A percentile compares a stretch with the other conserved stretches of the same genome.
phyloP scores from a whole-genome alignment of 108 stramenopile genomes.

The Cyclostephanos tholiformis region DNA sequence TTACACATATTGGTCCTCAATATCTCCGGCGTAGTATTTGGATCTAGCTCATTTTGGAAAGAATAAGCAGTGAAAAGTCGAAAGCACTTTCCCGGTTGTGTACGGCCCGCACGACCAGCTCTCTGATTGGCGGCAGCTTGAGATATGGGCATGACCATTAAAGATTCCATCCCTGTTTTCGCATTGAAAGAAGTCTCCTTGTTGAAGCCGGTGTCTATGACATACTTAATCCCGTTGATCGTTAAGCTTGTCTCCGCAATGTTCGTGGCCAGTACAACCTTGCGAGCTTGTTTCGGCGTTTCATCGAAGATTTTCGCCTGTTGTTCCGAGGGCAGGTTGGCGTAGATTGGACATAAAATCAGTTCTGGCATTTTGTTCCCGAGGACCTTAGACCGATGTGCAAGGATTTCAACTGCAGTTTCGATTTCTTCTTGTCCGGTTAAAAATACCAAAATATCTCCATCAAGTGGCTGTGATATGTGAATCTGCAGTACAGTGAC shows the following conservation, averaged over 20 bases:
- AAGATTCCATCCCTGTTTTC: constrained; percentile 94
- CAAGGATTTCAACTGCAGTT: constrained; percentile 92
- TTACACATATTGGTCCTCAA: constrained; percentile 98
- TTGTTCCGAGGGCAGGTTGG: constrained; percentile 96
- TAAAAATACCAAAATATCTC: constrained; percentile 97
- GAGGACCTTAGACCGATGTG: constrained; percentile 79
- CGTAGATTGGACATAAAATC: constrained; percentile 97
- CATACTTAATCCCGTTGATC: constrained; percentile 98
- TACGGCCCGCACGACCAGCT: constrained; percentile 95
- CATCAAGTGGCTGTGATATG: constrained; percentile 94
- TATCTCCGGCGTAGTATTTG: constrained; percentile 98
- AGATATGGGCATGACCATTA: constrained; percentile 97
- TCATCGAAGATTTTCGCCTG: constrained; percentile 99
- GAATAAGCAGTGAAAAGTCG: constrained; percentile 98
- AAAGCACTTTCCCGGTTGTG: constrained; percentile 99
- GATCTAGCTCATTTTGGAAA: constrained; percentile 97
- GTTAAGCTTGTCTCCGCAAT: constrained; percentile 97
- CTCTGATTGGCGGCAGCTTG: constrained; percentile 96
- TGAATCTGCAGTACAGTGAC: constrained; percentile 98
- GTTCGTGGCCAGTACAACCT: constrained; percentile 98
- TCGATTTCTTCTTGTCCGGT: constrained; percentile 99
- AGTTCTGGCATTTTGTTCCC: constrained; percentile 97
- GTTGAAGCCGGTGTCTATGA: constrained; percentile 98
- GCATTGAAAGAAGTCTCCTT: constrained; percentile 98
- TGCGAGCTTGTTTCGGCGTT: constrained; percentile 92